Conservation (phyloP, 208 protist species). For the Acanthamoeba sp. region DNA sequence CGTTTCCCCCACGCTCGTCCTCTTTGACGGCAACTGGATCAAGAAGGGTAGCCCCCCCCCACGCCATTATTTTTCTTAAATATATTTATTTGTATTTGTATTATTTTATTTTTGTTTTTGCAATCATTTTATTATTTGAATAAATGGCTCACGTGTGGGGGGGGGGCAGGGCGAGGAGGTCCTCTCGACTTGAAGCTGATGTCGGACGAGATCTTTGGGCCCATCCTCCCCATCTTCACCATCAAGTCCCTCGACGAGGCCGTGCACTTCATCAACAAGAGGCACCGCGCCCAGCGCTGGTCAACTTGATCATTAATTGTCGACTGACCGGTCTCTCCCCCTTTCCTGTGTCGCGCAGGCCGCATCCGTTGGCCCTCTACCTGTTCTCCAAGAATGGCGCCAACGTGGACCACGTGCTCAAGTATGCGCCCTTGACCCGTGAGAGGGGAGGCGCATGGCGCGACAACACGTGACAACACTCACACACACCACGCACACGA, state of each 20-base stretch:
- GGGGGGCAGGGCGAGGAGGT: slow-evolving; percentile 65
- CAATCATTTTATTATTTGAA: too few relatives aligned
- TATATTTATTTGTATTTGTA: not conserved
- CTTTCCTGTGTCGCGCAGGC: slow-evolving; percentile 27
- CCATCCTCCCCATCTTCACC: slow-evolving; percentile 91
- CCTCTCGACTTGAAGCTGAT: slow-evolving; percentile 67
- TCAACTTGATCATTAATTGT: too few relatives aligned
- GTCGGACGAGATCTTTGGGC: slow-evolving; percentile 95
- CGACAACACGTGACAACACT: slow-evolving; percentile 86
- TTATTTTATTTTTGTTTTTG: too few relatives aligned
- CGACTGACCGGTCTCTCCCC: too few relatives aligned
- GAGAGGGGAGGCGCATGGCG: too few relatives aligned
- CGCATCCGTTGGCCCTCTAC: slow-evolving; percentile 94
- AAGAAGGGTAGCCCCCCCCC: not conserved
- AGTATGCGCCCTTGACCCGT: too few relatives aligned
- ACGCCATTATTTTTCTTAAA: not conserved
- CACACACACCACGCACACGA: slow-evolving; percentile 57
- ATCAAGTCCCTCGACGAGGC: slow-evolving; percentile 87
- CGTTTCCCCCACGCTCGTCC: slow-evolving; percentile 92
- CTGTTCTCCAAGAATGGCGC: slow-evolving; percentile 91
- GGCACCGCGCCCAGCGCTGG: too few relatives aligned
- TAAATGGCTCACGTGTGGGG: too few relatives aligned
- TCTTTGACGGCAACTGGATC: slow-evolving; percentile 23
- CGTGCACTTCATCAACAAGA: slow-evolving; percentile 84
- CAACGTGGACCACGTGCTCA: slow-evolving; percentile 81